A percentile compares a stretch with the other conserved stretches of the same genome.
These are phyloP conservation scores for Marasmius sp. DNA, from an alignment of 1,284 basidiomycete genomes.

Conservation along the genomic window DNA sequence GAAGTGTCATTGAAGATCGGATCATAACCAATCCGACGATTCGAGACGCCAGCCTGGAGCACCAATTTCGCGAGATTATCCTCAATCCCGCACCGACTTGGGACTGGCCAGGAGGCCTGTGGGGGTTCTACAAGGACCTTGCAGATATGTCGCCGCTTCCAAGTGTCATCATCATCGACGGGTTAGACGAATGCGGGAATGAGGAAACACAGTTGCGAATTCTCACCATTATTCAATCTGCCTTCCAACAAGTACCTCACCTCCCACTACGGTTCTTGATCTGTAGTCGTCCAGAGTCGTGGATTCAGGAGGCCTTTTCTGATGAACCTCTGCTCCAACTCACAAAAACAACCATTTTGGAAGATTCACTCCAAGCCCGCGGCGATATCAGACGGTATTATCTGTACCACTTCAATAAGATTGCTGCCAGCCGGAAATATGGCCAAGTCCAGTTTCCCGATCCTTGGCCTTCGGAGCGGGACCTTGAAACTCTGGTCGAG, in stretches of 20 bases:
- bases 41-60: too few relatives aligned
- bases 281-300: neutral
- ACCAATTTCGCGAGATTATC: too few relatives aligned
- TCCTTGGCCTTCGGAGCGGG: conserved; percentile 7
- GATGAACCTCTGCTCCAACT: neutral
- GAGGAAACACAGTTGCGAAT: neutral
- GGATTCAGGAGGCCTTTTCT: neutral
- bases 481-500: conserved; percentile 1
- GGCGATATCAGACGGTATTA: neutral
- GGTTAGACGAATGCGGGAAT: neutral
- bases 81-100: too few relatives aligned
- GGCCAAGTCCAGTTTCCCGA: neutral
- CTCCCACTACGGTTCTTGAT: neutral
- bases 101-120: neutral
- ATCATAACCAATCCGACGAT: too few relatives aligned
- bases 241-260: neutral
- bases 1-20: too few relatives aligned
- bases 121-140: too few relatives aligned
- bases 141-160: too few relatives aligned
- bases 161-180: neutral
- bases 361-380: neutral
- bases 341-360: neutral
- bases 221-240: neutral
- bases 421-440: neutral
- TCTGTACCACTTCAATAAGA: neutral